phyloP scores from a whole-genome alignment of 2,329 filamentous ascomycete genomes.

The Fusarium udum region DNA sequence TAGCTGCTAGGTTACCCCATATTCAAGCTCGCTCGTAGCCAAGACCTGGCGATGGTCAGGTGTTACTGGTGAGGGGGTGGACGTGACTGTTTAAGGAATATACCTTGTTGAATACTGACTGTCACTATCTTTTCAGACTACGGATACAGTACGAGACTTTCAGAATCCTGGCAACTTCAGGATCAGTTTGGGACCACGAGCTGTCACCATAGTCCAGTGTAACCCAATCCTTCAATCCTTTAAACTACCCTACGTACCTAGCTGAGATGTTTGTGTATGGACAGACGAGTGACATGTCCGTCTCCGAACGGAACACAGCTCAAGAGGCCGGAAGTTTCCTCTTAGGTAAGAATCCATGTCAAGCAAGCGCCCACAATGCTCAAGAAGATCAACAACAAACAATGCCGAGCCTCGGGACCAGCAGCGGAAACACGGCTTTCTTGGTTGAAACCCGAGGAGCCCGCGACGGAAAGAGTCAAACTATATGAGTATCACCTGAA shows the following conservation, averaged over 20 bases:
- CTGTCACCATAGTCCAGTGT: background rate
- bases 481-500: background rate
- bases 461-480: background rate
- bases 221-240: background rate
- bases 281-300: background rate
- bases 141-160: background rate
- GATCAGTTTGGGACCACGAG: background rate
- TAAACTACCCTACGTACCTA: background rate
- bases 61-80: slow-evolving; percentile 14
- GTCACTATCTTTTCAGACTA: background rate
- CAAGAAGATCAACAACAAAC: background rate
- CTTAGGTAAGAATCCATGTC: background rate
- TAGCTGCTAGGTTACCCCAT: slow-evolving; percentile 21
- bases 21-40: slow-evolving; percentile 28
- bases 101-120: background rate
- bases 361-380: background rate
- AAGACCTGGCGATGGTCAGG: slow-evolving; percentile 37
- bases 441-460: background rate
- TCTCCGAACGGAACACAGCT: background rate
- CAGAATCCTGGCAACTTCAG: background rate
- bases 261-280: background rate
- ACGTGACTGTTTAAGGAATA: background rate
- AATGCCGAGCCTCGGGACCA: background rate
- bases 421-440: background rate
- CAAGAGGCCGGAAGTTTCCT: background rate